A percentile compares a stretch with the other conserved stretches of the same genome.
Conservation (phyloP, 257 asterid genomes). For the Asclepias syriaca region DNA sequence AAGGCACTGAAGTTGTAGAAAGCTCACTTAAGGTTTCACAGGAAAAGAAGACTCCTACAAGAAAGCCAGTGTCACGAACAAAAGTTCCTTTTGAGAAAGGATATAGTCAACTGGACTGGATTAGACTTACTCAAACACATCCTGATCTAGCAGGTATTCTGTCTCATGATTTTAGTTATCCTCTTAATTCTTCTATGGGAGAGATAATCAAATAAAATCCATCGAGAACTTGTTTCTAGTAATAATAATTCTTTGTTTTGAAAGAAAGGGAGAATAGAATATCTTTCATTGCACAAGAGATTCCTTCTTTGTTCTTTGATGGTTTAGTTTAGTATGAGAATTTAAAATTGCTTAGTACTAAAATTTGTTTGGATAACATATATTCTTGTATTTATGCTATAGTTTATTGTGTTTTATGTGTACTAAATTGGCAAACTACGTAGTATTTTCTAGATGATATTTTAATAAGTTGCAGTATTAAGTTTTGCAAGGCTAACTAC, state of each 20-base stretch:
- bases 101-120: slow-evolving; percentile 80
- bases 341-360: neutral
- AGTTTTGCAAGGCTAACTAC: neutral
- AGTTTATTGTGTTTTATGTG: slow-evolving; percentile 1
- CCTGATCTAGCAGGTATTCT: slow-evolving; percentile 73
- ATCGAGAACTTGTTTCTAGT: neutral
- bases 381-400: neutral
- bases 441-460: neutral
- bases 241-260: neutral
- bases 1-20: slow-evolving; percentile 26
- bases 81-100: slow-evolving; percentile 87
- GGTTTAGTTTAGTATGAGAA: neutral
- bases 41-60: slow-evolving; percentile 32
- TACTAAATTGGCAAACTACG: neutral
- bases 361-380: neutral
- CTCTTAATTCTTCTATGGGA: neutral
- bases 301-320: neutral
- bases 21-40: slow-evolving; percentile 27
- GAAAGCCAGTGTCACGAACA: slow-evolving; percentile 39
- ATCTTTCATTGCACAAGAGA: neutral
- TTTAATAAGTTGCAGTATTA: neutral
- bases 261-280: neutral
- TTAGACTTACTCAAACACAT: slow-evolving; percentile 67
- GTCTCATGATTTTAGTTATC: neutral
- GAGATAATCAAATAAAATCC: too few relatives aligned